Base-by-base conservation (phyloP, 148 eudicot species). In the Rhododendron ovatum region DNA sequence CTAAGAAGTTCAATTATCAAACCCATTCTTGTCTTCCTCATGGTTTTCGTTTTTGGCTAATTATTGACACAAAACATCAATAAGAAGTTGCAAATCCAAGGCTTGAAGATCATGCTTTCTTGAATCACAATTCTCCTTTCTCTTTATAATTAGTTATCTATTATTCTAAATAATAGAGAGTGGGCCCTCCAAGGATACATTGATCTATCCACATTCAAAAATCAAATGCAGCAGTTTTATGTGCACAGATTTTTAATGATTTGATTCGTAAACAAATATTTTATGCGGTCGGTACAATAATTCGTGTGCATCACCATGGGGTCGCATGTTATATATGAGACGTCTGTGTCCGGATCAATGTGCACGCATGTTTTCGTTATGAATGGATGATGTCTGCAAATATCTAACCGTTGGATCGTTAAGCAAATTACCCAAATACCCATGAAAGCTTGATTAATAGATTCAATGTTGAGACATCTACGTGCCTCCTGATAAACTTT, bases 121-220 rank as follows among this genome's bases (percentile, higher is more conserved):
- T 77, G 30, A 77, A 77, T 77, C 51, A 43, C 80, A 77, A 77
- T 77, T 76, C 80, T 39, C 45, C 28, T 77, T 76, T 9, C 14
- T 77, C 50, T 43, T 20, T 10, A 37, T 75, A 73, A 4, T 71
- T 26, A 28, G 17, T 35, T 35, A 2, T 78, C 35, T 45, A 45
- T 47, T 28, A 24, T 78, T 22, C 81, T 28, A 47, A 24, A 0
- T 39, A 78, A 78, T 15, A 80, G 8, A n/a, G 50, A 50, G 37
- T 80, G 83, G 83, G 6, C 83, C 83, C 83, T 15, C 43, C 43
- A 80, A 51, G 83, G 41, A 53, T 71, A 26, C 26, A 59, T 65
- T n/a, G 33, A 26, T n/a, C 73, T 65, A 33, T 26, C 13, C 33
- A 10, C 1, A 65, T 22, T 24, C 7, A 26, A 65, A 65, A 10